Evolutionary conservation across 2,329 filamentous ascomycete species (phyloP).

Genomic region (Colletotrichum echinochloae): DNA sequence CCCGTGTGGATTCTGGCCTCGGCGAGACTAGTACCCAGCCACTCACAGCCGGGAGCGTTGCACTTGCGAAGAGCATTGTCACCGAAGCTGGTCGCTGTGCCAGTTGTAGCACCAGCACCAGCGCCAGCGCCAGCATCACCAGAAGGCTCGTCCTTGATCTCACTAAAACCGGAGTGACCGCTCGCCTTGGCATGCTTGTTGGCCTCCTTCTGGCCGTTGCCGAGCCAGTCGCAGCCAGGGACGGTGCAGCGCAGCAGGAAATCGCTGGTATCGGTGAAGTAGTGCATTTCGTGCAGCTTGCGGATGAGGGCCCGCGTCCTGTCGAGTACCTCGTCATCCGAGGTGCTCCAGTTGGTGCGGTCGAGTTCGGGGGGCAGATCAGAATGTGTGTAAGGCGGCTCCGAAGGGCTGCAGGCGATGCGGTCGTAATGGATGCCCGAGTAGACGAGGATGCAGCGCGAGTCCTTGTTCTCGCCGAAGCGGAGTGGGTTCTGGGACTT

Average conservation of each 20-base stretch:
- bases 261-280: conserved; percentile 88
- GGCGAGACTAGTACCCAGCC: conserved; percentile 74
- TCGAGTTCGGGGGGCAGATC: conserved; percentile 79
- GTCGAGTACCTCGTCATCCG: conserved; percentile 75
- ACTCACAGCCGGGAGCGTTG: conserved; percentile 70
- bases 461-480: conserved; percentile 80
- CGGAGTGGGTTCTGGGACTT: conserved; percentile 56
- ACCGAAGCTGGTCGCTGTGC: neutral
- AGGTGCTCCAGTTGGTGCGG: conserved; percentile 67
- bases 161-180: conserved; percentile 69
- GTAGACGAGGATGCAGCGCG: conserved; percentile 85
- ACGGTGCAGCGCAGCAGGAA: conserved; percentile 83
- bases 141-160: conserved; percentile 74
- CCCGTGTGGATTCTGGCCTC: conserved; percentile 68
- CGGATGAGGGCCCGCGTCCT: conserved; percentile 74
- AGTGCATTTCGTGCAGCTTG: conserved; percentile 77
- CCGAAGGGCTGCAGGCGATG: conserved; percentile 78
- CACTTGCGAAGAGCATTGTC: conserved; percentile 79
- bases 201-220: conserved; percentile 74
- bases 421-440: conserved; percentile 95
- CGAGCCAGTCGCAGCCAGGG: conserved; percentile 71
- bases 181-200: conserved; percentile 71
- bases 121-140: conserved; percentile 1
- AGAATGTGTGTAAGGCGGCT: conserved; percentile 65
- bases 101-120: neutral